Evolutionary conservation across 306 rosid genomes (phyloP).

Genomic region (Begonia masoniana): DNA sequence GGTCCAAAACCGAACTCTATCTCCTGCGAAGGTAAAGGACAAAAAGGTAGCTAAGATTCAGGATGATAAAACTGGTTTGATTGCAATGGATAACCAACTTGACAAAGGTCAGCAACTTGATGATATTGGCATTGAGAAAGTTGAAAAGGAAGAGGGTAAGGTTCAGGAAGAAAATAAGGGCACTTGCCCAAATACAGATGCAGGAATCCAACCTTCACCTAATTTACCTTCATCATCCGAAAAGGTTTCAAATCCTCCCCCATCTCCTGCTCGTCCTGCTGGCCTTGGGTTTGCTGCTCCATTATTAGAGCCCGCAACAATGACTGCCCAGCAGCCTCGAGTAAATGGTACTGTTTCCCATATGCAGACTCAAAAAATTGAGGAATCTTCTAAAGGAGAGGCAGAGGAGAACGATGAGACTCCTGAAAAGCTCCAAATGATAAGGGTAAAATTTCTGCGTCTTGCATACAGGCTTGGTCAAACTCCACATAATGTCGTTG

Average conservation of each 20-base stretch:
- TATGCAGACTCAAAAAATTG: conserved; percentile 51
- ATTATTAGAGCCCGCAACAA: conserved; percentile 56
- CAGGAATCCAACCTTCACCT: conserved; percentile 19
- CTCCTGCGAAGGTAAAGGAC: conserved; percentile 14
- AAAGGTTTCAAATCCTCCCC: conserved; percentile 27
- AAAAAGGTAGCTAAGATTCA: conserved; percentile 17
- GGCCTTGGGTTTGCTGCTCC: conserved; percentile 90
- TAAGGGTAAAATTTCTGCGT: conserved; percentile 86
- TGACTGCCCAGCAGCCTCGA: conserved; percentile 65
- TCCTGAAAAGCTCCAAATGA: conserved; percentile 95
- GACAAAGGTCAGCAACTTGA: conserved; percentile 20
- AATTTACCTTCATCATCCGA: conserved; percentile 31
- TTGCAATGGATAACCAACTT: conserved; percentile 9
- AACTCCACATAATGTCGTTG: conserved; percentile 98
- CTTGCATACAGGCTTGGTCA: conserved; percentile 93
- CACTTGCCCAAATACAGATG: conserved; percentile 18
- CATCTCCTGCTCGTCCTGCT: conserved; percentile 61
- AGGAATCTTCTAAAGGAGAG: conserved; percentile 56
- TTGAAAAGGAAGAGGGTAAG: conserved; percentile 25
- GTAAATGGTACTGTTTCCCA: conserved; percentile 55
- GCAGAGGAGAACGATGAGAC: conserved; percentile 87
- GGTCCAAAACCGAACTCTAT: conserved; percentile 6
- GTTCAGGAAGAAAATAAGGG: conserved; percentile 21
- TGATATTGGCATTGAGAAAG: conserved; percentile 5
- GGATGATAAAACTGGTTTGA: conserved; percentile 16